These are phyloP conservation scores for Calonectria crousiana DNA, from an alignment of 2,329 filamentous ascomycete species.

Conservation along the genomic window DNA sequence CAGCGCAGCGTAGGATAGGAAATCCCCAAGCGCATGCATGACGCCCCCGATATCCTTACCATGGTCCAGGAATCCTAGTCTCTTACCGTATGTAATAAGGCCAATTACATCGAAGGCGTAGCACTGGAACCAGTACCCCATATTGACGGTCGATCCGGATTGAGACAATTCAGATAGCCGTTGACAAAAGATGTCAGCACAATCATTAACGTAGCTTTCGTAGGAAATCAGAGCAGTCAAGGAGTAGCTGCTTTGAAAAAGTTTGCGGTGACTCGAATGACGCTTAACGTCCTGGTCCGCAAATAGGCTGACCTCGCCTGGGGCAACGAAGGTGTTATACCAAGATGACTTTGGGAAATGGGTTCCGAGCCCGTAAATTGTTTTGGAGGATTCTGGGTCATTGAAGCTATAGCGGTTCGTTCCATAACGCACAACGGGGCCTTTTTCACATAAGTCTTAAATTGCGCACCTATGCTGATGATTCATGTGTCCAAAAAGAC, in stretches of 20 bases:
- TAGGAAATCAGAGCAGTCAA: background rate
- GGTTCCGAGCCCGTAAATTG: background rate
- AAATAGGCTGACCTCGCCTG: background rate
- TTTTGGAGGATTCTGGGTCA: background rate
- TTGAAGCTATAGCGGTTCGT: background rate
- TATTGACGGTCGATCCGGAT: background rate
- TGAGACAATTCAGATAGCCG: background rate
- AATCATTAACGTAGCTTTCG: background rate
- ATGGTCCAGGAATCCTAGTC: background rate
- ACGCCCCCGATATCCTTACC: background rate
- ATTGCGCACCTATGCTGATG: background rate
- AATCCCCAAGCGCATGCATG: background rate
- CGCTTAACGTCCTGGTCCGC: background rate
- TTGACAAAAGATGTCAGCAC: background rate
- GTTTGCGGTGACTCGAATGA: background rate
- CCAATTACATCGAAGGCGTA: background rate
- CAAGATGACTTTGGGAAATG: background rate
- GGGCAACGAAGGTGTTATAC: background rate
- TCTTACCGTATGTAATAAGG: background rate
- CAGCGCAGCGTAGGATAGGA: background rate
- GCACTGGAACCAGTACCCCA: background rate
- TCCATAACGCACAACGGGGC: background rate
- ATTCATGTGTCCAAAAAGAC: background rate
- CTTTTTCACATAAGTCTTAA: background rate
- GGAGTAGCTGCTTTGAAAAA: background rate